These are phyloP conservation scores for Peronospora destructor DNA, from an alignment of 352 stramenopile species.

Conservation along the genomic window DNA sequence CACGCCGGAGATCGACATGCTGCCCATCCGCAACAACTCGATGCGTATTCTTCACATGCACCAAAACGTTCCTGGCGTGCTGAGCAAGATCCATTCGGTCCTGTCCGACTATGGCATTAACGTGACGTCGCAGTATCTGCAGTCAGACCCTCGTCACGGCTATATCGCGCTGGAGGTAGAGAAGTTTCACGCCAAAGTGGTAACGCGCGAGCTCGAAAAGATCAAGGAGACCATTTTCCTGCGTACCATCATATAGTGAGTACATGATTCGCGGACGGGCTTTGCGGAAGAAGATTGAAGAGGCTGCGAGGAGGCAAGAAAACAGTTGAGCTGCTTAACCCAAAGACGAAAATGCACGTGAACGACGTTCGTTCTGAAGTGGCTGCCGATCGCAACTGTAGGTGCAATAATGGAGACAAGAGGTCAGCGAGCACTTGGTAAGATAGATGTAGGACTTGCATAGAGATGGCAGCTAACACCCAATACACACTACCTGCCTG, in stretches of 20 bases:
- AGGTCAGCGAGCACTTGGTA: slow-evolving; percentile 9
- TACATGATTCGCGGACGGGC: slow-evolving; percentile 18
- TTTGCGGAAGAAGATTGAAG: slow-evolving; percentile 4
- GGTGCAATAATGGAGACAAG: slow-evolving; percentile 18
- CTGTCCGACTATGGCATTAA: slow-evolving; percentile 81
- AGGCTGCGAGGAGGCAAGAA: slow-evolving; percentile 7
- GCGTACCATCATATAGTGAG: slow-evolving; percentile 56
- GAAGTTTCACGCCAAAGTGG: slow-evolving; percentile 74
- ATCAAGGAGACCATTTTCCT: slow-evolving; percentile 86
- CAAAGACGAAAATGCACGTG: slow-evolving; percentile 25
- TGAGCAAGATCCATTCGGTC: slow-evolving; percentile 82
- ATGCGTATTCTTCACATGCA: slow-evolving; percentile 86
- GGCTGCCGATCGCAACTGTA: slow-evolving; percentile 10
- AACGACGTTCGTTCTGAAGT: slow-evolving; percentile 12
- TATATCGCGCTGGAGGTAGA: slow-evolving; percentile 82
- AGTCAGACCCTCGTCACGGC: slow-evolving; percentile 71
- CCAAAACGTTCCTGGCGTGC: slow-evolving; percentile 77
- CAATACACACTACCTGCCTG: slow-evolving; percentile 27
- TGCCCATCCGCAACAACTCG: slow-evolving; percentile 60
- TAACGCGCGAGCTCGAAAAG: slow-evolving; percentile 72
- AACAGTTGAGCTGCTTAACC: slow-evolving; percentile 23
- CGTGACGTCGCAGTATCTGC: slow-evolving; percentile 79
- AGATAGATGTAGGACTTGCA: slow-evolving; percentile 14
- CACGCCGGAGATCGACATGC: slow-evolving; percentile 77
- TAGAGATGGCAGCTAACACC: slow-evolving; percentile 19